These are phyloP conservation scores for Gynandropsis gynandra DNA, from an alignment of 345 rosid genomes.

Conservation along the genomic window DNA sequence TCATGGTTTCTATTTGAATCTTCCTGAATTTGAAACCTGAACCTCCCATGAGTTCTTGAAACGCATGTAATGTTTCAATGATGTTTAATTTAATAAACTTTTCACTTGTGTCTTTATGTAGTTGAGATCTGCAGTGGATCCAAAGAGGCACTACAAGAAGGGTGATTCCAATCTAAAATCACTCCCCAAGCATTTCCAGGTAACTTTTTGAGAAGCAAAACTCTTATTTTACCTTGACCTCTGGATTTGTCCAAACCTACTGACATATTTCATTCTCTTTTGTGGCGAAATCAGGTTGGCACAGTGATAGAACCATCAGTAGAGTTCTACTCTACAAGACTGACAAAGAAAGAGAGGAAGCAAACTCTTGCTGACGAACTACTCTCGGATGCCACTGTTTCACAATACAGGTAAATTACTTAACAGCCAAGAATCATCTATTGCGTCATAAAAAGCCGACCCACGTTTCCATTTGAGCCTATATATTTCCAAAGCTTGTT, in stretches of 20 bases:
- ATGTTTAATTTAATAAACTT: too few species aligned
- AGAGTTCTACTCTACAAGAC: constrained; percentile 55
- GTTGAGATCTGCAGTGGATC: constrained; percentile 78
- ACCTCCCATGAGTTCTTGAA: neutral
- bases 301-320: constrained; percentile 62
- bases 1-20: too few species aligned
- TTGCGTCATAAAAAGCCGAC: neutral
- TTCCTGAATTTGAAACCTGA: too few species aligned
- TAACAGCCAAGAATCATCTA: neutral
- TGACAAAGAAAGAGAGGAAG: constrained; percentile 84
- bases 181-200: constrained; percentile 88
- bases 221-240: neutral
- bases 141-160: constrained; percentile 79
- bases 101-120: too few species aligned
- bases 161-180: constrained; percentile 47
- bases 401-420: constrained; percentile 54
- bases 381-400: constrained; percentile 44
- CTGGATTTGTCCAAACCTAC: constrained; percentile 6
- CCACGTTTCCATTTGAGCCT: neutral
- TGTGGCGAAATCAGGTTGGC: constrained; percentile 51
- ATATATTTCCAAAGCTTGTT: neutral
- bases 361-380: constrained; percentile 75
- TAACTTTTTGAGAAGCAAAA: constrained; percentile 16
- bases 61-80: too few species aligned
- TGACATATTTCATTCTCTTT: constrained; percentile 1